Evolutionary conservation across 2,329 filamentous ascomycete species (phyloP), one percentile per base, ranked within the genome.

Genomic region (Emergomyces orientalis): DNA sequence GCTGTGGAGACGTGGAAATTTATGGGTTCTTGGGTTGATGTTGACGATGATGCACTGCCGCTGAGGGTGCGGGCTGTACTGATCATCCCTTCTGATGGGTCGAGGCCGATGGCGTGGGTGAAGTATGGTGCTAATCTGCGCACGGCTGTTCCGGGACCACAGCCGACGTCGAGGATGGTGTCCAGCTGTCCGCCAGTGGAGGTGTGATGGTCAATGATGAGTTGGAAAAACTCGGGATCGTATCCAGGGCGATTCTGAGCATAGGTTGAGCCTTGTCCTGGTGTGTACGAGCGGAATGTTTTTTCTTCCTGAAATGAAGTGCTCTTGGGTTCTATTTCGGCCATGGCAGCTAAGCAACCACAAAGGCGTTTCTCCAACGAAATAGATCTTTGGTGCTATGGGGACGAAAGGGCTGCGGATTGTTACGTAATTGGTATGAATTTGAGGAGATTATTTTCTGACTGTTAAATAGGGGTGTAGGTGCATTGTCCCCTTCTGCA

Each of bases 51-150:
- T 0, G 75, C 70, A 14, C 52, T 63, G 19, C 74, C 75, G 3
- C 72, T 72, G 0, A 79, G 66, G 0, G 73, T 67, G 0, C 72
- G 72, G 3, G 83, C 83, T 0, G 77, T 74, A 14, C 63, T 68
- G 59, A 86, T 80, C 84, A 86, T 86, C 51, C 77, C 79, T 17
- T 74, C 71, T 1, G 80, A 78, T 0, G 82, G 76, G 65, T 86
- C 84, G 14, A 82, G 67, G 5, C 82, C 84, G 19, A 81, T 71
- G 8, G 74, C 79, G 32, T 74, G 69, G 0, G 69, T 63, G 67
- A 86, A 86, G 41, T 74, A 74, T 0, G 72, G 70, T 0, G 79
- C 78, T 0, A 86, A 74, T 5, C 72, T 74, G 2, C 78, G 76
- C 0, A 76, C 76, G 0, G 79, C 81, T 14, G 71, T 79, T 3